Evolutionary conservation across 1,139 yeast species (phyloP).

Genomic region (Saccharomyces hybrid): DNA sequence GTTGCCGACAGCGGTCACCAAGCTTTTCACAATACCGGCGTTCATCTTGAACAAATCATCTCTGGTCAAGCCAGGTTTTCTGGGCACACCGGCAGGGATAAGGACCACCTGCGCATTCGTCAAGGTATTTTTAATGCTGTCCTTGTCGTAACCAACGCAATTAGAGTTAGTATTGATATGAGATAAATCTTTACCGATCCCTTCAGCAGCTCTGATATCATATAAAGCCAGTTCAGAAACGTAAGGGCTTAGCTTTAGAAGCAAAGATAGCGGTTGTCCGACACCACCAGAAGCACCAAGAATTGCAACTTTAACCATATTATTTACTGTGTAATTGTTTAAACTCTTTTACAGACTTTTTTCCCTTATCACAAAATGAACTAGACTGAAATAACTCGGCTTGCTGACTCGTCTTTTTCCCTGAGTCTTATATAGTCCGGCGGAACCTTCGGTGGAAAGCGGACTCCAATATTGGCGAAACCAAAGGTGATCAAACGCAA

Average conservation of each 20-base stretch:
- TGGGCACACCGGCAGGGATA: conserved; percentile 78
- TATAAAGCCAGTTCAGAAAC: conserved; percentile 52
- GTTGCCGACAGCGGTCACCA: conserved; percentile 52
- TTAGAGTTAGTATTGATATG: conserved; percentile 51
- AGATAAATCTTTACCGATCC: conserved; percentile 68
- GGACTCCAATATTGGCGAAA: not conserved
- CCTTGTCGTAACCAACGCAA: conserved; percentile 38
- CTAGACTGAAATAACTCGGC: too few relatives aligned
- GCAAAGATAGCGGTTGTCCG: conserved; percentile 66
- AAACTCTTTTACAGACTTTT: not conserved
- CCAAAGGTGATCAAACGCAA: not conserved
- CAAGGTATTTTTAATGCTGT: conserved; percentile 45
- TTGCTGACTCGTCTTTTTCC: not conserved
- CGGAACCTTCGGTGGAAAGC: not conserved
- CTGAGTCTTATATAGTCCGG: not conserved
- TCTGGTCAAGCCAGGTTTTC: conserved; percentile 76
- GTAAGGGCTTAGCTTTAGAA: conserved; percentile 50
- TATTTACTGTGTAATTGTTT: not conserved
- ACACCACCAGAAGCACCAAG: conserved; percentile 80
- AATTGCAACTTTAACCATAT: conserved; percentile 58
- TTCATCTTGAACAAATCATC: conserved; percentile 70
- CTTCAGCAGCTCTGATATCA: conserved; percentile 61
- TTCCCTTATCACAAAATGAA: too few relatives aligned
- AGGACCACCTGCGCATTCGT: conserved; percentile 51
- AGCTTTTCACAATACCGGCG: conserved; percentile 57